Base-by-base conservation (phyloP, 2,329 filamentous ascomycete genomes). In the Diaporthe citri region DNA sequence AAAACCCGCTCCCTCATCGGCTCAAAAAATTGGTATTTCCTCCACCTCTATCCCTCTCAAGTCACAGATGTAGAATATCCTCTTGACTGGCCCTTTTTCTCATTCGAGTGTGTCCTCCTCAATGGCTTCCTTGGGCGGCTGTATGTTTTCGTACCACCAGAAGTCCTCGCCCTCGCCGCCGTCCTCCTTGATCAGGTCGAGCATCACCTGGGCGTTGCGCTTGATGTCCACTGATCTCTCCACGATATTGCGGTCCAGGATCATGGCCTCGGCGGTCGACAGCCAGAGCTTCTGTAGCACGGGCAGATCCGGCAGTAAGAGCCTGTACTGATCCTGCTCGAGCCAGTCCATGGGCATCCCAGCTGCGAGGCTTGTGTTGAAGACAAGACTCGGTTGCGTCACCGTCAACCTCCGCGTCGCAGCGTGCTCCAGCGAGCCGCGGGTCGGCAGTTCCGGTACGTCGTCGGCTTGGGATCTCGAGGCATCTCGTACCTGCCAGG, bases 101-200 rank as follows among this genome's bases (percentile, higher is more conserved):
- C 79, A 83, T 77, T 87, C 85, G 71, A 84, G 80, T 12, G 84
- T 82, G 77, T 90, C 89, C 74, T 90, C 89, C 77, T 90, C 88
- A 73, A 87, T 88, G 31, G 85, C 85, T 75, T 87, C 86, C 1
- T 85, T 79, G 17, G 88, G 86, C 48, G 89, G 89, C 51, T 89
- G 89, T 46, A 82, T 84, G 70, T 86, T 86, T 60, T 90, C 89
- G 78, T 91, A 91, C 84, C 88, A 88, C 90, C 91, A 93, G 77
- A 92, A 88, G 76, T 93, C 91, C 80, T 91, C 87, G 73, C 90
- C 88, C 28, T 88, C 87, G 28, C 88, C 82, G 25, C 89, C 90
- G 72, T 92, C 89, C 75, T 92, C 90, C 66, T 88, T 87, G 77
- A 93, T 92, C n/a, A 93, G 84, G 75, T 92, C 90, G 72, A 92